These are phyloP conservation scores for Diaporthe vaccinii DNA, from an alignment of 2,329 filamentous ascomycete species.

Conservation along the genomic window DNA sequence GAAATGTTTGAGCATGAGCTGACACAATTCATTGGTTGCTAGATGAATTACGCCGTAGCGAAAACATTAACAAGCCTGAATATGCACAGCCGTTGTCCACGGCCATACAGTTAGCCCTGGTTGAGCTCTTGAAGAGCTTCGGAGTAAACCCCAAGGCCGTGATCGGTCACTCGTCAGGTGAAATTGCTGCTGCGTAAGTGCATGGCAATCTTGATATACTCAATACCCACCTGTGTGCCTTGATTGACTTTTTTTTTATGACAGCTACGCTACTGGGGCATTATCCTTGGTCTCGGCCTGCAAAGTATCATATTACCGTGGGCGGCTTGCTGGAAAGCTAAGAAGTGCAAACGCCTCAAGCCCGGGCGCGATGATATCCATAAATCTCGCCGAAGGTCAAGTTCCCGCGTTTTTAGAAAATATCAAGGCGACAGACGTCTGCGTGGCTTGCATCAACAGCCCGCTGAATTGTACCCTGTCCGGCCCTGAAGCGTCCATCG, in stretches of 20 bases:
- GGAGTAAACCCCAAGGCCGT: constrained; percentile 45
- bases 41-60: constrained; percentile 37
- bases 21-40: not conserved
- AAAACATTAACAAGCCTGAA: constrained; percentile 21
- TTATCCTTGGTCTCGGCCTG: constrained; percentile 48
- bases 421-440: constrained; percentile 35
- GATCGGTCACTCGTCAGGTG: constrained; percentile 53
- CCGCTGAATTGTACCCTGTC: constrained; percentile 49
- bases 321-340: constrained; percentile 47
- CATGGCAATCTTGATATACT: not conserved
- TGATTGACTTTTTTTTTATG: not conserved
- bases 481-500: constrained; percentile 46
- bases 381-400: constrained; percentile 46
- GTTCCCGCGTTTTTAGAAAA: constrained; percentile 45
- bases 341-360: constrained; percentile 32
- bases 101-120: constrained; percentile 49
- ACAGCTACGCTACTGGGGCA: constrained; percentile 47
- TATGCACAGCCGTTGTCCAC: constrained; percentile 29
- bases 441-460: constrained; percentile 52
- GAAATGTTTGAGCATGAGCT: not conserved
- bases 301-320: constrained; percentile 51
- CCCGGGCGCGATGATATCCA: constrained; percentile 49
- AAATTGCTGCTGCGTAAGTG: constrained; percentile 52
- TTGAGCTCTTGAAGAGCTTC: constrained; percentile 50
- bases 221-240: not conserved